Conservation (phyloP, 768 basidiomycete genomes). For the Trametes meyenii region DNA sequence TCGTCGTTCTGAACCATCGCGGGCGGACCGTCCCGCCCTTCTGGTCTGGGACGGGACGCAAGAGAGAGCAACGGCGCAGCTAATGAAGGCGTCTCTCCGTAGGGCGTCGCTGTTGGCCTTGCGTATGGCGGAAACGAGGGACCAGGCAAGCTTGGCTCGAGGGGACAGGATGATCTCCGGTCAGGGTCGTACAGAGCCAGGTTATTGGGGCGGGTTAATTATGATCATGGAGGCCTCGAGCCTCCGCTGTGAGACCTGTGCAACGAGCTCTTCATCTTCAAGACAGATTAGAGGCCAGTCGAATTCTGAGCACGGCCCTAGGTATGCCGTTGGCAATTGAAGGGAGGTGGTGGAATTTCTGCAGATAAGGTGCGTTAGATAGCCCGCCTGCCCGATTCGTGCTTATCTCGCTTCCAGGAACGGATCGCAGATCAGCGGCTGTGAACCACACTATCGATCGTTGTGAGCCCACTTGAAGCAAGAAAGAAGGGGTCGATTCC, state of each 20-base stretch:
- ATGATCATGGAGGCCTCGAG: too few species aligned
- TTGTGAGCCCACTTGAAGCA: neutral
- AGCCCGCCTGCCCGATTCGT: neutral
- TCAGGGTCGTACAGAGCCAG: neutral
- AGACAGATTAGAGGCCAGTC: too few species aligned
- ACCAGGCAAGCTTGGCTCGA: too few species aligned
- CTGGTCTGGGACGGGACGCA: neutral
- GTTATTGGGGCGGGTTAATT: too few species aligned
- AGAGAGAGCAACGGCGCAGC: neutral
- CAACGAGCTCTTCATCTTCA: too few species aligned
- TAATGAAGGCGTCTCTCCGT: neutral
- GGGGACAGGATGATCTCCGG: neutral
- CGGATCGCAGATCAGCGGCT: conserved; percentile 1
- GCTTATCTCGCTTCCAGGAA: neutral
- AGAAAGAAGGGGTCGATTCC: neutral
- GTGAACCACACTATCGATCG: neutral
- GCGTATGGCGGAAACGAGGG: too few species aligned
- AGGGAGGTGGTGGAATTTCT: too few species aligned
- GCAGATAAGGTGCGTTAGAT: neutral
- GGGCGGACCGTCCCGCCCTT: neutral
- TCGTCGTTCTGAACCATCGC: neutral
- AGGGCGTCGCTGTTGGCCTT: neutral
- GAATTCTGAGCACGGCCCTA: too few species aligned
- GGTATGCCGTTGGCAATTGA: too few species aligned
- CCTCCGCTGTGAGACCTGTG: too few species aligned